These are phyloP conservation scores for Arthrobotrys iridis DNA, from an alignment of 2,329 filamentous ascomycete genomes.

Conservation along the genomic window DNA sequence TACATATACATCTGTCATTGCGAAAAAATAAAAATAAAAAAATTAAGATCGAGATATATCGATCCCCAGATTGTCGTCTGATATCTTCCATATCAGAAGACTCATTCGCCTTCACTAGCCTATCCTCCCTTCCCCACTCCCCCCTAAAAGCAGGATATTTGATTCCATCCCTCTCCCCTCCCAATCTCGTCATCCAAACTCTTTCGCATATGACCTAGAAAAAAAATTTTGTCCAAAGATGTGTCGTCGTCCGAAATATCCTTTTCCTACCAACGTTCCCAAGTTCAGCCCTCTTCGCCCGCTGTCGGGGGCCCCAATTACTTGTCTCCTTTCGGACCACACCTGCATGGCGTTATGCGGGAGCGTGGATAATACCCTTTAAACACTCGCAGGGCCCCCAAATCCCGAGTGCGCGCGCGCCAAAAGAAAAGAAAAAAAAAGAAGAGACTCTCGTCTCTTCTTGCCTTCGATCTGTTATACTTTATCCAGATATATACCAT, in stretches of 20 bases:
- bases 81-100: slow-evolving; percentile 38
- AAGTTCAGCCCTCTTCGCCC: slow-evolving; percentile 20
- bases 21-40: background rate
- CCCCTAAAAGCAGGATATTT: background rate
- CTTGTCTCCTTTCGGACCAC: slow-evolving; percentile 53
- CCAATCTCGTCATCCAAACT: background rate
- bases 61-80: slow-evolving; percentile 32
- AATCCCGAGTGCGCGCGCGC: no score
- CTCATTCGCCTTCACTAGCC: background rate
- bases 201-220: background rate
- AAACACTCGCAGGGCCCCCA: slow-evolving; percentile 15
- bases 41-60: background rate
- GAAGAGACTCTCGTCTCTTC: no score
- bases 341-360: slow-evolving; percentile 52
- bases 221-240: background rate
- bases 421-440: no score
- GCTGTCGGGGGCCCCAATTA: no score
- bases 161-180: background rate
- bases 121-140: slow-evolving; percentile 21
- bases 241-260: slow-evolving; percentile 1
- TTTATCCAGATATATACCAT: no score
- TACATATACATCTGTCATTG: background rate
- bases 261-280: background rate
- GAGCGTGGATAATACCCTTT: slow-evolving; percentile 1
- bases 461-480: no score